Evolutionary conservation across 768 basidiomycete genomes (phyloP).

Genomic region (Coprinellus micaceus): DNA sequence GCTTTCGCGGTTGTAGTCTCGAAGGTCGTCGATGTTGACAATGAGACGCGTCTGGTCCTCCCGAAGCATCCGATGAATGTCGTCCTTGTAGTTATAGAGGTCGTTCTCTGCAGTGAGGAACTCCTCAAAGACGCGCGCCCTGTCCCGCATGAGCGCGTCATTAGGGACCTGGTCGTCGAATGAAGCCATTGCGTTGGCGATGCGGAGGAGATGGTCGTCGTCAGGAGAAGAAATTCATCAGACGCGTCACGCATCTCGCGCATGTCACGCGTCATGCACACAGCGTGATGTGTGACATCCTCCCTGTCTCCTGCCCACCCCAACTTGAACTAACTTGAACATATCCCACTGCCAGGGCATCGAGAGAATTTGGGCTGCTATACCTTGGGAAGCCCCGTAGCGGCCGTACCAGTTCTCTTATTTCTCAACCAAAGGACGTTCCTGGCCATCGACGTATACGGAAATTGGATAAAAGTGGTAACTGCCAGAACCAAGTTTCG

Average conservation of each 20-base stretch:
- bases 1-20: constrained; percentile 86
- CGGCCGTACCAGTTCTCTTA: too few relatives aligned
- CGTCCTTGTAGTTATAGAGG: constrained; percentile 79
- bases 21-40: constrained; percentile 93
- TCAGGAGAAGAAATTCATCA: constrained; percentile 6
- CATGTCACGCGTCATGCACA: constrained; percentile 5
- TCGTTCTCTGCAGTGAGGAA: constrained; percentile 70
- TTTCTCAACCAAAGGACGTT: too few relatives aligned
- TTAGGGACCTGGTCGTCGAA: constrained; percentile 61
- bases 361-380: too few relatives aligned
- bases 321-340: too few relatives aligned
- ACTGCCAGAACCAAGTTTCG: too few relatives aligned
- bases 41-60: constrained; percentile 83
- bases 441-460: too few relatives aligned
- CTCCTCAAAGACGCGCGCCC: constrained; percentile 76
- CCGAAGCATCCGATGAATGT: constrained; percentile 79
- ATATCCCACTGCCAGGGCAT: too few relatives aligned
- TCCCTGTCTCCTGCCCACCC: too few relatives aligned
- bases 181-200: constrained; percentile 32
- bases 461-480: too few relatives aligned
- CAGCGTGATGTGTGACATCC: neutral
- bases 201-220: constrained; percentile 8
- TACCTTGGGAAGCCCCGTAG: too few relatives aligned
- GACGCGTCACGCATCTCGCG: constrained; percentile 1
- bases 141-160: constrained; percentile 71